These are phyloP conservation scores for Akanthomyces dipterigenus DNA, from an alignment of 2,329 filamentous ascomycete genomes.

Conservation along the genomic window DNA sequence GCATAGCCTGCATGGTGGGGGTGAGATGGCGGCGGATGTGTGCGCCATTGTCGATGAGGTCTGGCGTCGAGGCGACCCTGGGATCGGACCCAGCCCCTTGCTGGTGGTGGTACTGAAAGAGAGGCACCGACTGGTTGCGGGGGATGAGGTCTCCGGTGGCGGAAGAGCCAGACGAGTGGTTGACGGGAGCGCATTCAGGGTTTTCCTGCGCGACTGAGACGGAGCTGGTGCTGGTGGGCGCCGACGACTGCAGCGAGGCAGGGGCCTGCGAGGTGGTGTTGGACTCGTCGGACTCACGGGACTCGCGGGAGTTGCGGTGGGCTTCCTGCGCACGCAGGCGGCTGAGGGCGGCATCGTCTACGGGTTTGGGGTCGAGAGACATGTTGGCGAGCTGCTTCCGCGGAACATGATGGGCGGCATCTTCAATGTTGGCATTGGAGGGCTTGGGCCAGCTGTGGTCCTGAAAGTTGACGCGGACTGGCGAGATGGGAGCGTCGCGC, in stretches of 20 bases:
- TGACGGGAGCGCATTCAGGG: conserved; percentile 36
- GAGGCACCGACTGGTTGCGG: conserved; percentile 42
- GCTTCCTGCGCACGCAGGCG: conserved; percentile 28
- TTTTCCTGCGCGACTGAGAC: conserved; percentile 44
- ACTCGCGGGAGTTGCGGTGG: conserved; percentile 46
- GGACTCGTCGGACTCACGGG: conserved; percentile 47
- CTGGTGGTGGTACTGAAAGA: conserved; percentile 59
- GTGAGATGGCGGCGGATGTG: conserved; percentile 57
- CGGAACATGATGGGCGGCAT: conserved; percentile 21
- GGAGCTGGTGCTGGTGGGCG: conserved; percentile 50
- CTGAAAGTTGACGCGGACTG: conserved; percentile 49
- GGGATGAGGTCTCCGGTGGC: conserved; percentile 38
- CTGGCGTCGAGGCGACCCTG: conserved; percentile 44
- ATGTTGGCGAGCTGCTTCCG: not conserved
- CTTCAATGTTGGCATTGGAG: conserved; percentile 46
- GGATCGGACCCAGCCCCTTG: conserved; percentile 37
- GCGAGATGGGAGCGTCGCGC: conserved; percentile 47
- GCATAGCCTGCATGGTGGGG: conserved; percentile 46
- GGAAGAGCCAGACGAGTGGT: conserved; percentile 44
- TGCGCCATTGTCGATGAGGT: conserved; percentile 43
- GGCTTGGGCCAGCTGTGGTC: conserved; percentile 46
- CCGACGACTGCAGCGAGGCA: conserved; percentile 44
- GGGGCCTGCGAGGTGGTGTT: conserved; percentile 42
- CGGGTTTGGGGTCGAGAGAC: not conserved
- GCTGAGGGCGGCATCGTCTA: conserved; percentile 26